These are phyloP conservation scores for Curvularia sp. DNA, from an alignment of 2,329 filamentous ascomycete genomes.

Conservation along the genomic window DNA sequence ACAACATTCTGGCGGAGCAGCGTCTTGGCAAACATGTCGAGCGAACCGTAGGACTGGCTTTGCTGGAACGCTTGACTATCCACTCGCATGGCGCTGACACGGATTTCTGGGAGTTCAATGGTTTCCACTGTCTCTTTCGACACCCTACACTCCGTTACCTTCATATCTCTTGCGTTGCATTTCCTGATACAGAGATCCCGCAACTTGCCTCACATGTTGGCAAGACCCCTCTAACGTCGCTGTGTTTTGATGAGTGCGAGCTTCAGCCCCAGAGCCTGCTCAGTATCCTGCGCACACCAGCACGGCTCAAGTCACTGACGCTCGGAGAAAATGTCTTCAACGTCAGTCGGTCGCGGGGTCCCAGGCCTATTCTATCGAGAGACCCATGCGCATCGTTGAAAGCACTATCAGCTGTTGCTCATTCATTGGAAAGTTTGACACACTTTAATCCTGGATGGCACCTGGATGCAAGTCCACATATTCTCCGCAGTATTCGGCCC, in stretches of 20 bases:
- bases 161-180: slow-evolving; percentile 43
- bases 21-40: slow-evolving; percentile 21
- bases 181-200: slow-evolving; percentile 28
- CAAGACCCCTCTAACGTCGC: slow-evolving; percentile 40
- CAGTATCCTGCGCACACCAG: slow-evolving; percentile 40
- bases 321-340: slow-evolving; percentile 48
- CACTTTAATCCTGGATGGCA: slow-evolving; percentile 40
- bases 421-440: slow-evolving; percentile 41
- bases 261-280: slow-evolving; percentile 33
- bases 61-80: slow-evolving; percentile 41
- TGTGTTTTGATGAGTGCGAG: slow-evolving; percentile 49
- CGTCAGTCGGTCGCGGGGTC: slow-evolving; percentile 18
- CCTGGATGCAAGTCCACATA: slow-evolving; percentile 19
- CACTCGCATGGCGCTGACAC: slow-evolving; percentile 44
- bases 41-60: slow-evolving; percentile 34
- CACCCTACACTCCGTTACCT: slow-evolving; percentile 45
- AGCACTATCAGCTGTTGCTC: slow-evolving; percentile 39
- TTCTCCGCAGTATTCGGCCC: slow-evolving; percentile 24
- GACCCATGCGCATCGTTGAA: slow-evolving; percentile 28
- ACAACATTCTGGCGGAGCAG: slow-evolving; percentile 22
- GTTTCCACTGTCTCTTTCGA: slow-evolving; percentile 46
- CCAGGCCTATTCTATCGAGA: slow-evolving; percentile 27
- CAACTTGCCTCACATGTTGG: slow-evolving; percentile 28
- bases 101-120: slow-evolving; percentile 45
- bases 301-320: slow-evolving; percentile 40